Conservation (phyloP, 1,284 basidiomycete genomes). For the Apiotrichum sp. region DNA sequence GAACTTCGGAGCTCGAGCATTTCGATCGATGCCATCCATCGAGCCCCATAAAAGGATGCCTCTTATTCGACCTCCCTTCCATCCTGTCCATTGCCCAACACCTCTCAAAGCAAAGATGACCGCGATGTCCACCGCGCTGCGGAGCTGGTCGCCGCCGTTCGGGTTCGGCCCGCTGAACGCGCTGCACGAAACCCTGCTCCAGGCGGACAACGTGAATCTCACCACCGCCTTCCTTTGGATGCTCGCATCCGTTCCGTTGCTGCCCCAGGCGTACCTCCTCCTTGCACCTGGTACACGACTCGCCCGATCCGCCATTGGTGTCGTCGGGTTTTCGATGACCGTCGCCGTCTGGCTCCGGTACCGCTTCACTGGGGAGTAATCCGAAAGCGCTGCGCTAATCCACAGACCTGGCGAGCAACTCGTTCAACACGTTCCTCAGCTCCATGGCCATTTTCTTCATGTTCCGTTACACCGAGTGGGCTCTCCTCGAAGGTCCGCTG, state of each 20-base stretch:
- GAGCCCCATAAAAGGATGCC: too few species aligned
- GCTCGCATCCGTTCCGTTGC: slow-evolving; percentile 12
- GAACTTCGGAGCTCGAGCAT: too few species aligned
- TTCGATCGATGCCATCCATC: too few species aligned
- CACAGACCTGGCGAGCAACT: slow-evolving; percentile 25
- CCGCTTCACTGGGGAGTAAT: slow-evolving; percentile 23
- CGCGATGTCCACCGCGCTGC: too few species aligned
- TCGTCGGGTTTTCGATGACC: slow-evolving; percentile 17
- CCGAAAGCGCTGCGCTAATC: background rate
- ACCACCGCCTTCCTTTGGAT: background rate
- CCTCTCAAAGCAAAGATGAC: too few species aligned
- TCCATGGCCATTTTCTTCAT: slow-evolving; percentile 23
- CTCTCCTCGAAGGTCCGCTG: slow-evolving; percentile 22
- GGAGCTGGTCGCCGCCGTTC: background rate
- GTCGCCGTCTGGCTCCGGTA: slow-evolving; percentile 13
- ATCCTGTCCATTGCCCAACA: too few species aligned
- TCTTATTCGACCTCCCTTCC: too few species aligned
- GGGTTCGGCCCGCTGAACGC: background rate
- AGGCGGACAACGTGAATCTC: background rate
- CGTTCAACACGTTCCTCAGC: slow-evolving; percentile 26
- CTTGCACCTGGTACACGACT: slow-evolving; percentile 19
- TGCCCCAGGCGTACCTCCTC: slow-evolving; percentile 22
- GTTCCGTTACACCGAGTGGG: slow-evolving; percentile 29
- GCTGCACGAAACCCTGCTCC: background rate
- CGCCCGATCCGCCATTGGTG: slow-evolving; percentile 17